Evolutionary conservation across 2,329 filamentous ascomycete genomes (phyloP).

Genomic region (Cryphonectria carpinicola): DNA sequence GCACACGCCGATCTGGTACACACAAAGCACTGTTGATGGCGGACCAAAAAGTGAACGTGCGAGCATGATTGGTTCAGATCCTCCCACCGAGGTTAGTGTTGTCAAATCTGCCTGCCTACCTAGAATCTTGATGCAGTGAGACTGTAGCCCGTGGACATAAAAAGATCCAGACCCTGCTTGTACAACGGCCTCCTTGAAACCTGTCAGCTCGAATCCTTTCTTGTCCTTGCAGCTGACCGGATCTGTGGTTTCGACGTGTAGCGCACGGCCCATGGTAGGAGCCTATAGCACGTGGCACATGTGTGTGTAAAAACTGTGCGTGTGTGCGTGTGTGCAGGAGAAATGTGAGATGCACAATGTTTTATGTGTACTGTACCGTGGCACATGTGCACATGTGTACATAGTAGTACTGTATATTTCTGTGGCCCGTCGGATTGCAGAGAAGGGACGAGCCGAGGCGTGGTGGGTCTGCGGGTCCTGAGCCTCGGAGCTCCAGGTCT

Average conservation of each 20-base stretch:
- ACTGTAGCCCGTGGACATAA: neutral
- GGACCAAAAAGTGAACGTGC: neutral
- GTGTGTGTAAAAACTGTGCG: neutral
- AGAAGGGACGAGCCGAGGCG: conserved; percentile 26
- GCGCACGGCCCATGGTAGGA: neutral
- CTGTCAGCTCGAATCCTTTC: neutral
- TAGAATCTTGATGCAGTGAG: conserved; percentile 9
- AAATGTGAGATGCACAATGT: too few relatives aligned
- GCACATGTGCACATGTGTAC: too few relatives aligned
- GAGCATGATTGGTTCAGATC: neutral
- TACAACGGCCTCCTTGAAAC: neutral
- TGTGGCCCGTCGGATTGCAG: conserved; percentile 3
- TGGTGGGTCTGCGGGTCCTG: neutral
- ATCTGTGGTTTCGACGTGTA: neutral
- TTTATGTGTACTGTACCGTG: neutral
- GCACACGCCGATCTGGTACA: neutral
- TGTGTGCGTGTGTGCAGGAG: neutral
- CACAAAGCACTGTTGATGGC: neutral
- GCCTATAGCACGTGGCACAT: neutral
- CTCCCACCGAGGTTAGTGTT: neutral
- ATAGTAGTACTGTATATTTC: neutral
- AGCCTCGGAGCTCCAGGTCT: neutral
- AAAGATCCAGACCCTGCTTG: conserved; percentile 4
- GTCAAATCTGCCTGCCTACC: neutral
- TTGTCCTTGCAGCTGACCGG: neutral